Percentiles rank a stretch among this genome's conserved stretches.
Conservation (phyloP, 2,329 filamentous ascomycete species). For the Sclerotinia borealis region DNA sequence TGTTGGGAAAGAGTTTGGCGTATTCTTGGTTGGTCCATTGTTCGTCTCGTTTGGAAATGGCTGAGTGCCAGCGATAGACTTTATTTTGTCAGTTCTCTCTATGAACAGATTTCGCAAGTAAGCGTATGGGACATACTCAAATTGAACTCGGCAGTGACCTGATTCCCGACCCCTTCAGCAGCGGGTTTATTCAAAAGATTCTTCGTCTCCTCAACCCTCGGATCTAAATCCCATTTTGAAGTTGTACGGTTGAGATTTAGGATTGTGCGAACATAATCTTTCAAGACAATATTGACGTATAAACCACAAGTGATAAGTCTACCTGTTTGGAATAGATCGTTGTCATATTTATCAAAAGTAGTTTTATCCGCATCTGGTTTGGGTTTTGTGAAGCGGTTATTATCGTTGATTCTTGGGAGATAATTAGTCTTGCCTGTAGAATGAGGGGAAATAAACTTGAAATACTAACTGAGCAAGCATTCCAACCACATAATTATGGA, state of each 20-base stretch:
- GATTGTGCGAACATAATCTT: slow-evolving; percentile 70
- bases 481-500: slow-evolving; percentile 76
- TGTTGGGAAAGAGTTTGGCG: slow-evolving; percentile 51
- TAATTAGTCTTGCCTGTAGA: not conserved
- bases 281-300: slow-evolving; percentile 70
- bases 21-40: slow-evolving; percentile 53
- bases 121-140: slow-evolving; percentile 39
- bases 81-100: not conserved
- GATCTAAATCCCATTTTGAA: slow-evolving; percentile 57
- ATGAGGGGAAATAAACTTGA: not conserved
- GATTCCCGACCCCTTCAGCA: slow-evolving; percentile 61
- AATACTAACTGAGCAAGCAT: slow-evolving; percentile 54
- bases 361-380: slow-evolving; percentile 43
- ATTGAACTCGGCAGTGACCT: slow-evolving; percentile 82
- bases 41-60: slow-evolving; percentile 67
- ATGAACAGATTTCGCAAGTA: not conserved
- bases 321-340: slow-evolving; percentile 74
- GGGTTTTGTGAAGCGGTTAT: slow-evolving; percentile 68
- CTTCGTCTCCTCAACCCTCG: slow-evolving; percentile 57
- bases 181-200: slow-evolving; percentile 31
- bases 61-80: slow-evolving; percentile 73
- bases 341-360: slow-evolving; percentile 64
- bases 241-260: slow-evolving; percentile 16
- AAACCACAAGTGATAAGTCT: slow-evolving; percentile 66
- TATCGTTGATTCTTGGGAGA: slow-evolving; percentile 67